Evolutionary conservation across 352 stramenopile species (phyloP).

Genomic region (Phytopythium oedochilum): DNA sequence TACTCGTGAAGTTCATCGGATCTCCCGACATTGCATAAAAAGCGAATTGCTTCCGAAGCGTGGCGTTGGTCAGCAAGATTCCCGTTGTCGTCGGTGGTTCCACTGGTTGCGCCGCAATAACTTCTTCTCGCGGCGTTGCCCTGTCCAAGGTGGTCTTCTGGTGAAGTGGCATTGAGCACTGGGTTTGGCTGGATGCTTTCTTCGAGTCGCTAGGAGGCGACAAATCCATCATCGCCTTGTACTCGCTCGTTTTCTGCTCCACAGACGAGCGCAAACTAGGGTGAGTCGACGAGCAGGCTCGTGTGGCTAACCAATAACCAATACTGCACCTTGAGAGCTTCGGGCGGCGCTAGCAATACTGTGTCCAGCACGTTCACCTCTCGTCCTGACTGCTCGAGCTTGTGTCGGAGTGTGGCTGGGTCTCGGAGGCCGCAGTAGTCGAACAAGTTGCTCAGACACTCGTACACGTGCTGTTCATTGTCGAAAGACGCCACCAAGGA

Average conservation of each 20-base stretch:
- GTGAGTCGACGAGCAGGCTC: not conserved
- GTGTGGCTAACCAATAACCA: not conserved
- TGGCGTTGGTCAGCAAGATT: constrained; percentile 40
- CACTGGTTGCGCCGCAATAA: not conserved
- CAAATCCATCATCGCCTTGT: constrained; percentile 34
- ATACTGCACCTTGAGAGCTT: constrained; percentile 32
- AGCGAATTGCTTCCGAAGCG: constrained; percentile 57
- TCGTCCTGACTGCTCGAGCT: constrained; percentile 49
- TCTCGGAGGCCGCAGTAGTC: constrained; percentile 40
- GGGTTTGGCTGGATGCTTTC: not conserved
- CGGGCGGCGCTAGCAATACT: constrained; percentile 37
- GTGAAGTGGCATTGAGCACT: not conserved
- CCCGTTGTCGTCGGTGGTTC: not conserved
- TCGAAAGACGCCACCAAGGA: constrained; percentile 57
- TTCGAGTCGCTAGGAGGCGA: not conserved
- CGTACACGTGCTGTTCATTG: constrained; percentile 71
- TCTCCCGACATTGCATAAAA: constrained; percentile 62
- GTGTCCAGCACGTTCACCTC: constrained; percentile 59
- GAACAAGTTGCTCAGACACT: constrained; percentile 62
- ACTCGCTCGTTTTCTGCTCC: constrained; percentile 25
- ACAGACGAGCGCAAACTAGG: not conserved
- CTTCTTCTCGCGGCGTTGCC: not conserved
- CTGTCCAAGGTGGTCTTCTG: not conserved
- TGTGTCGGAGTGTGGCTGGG: constrained; percentile 36
- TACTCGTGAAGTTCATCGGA: constrained; percentile 59